Evolutionary conservation across 1,139 yeast species (phyloP), one percentile per base, ranked within the genome.

Genomic region (Wickerhamomyces sp.): DNA sequence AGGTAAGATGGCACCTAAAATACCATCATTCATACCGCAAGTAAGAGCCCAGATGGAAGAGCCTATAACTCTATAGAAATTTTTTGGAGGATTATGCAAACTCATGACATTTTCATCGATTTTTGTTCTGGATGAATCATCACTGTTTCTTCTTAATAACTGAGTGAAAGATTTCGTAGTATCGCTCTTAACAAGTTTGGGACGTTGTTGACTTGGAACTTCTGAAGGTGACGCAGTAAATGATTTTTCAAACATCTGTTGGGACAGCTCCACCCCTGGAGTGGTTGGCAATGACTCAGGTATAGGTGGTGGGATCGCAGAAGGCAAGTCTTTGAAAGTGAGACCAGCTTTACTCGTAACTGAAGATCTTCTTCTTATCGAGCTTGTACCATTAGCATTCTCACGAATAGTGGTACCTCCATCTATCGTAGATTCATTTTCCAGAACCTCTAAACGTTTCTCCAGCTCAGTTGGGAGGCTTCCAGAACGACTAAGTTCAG

Each of bases 1-100:
- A 5, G 73, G 73, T 36, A 71, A 52, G 16, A 71, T 51, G 1
- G 73, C 68, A 37, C 76, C 76, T 1, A 72, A 65, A 2, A 70
- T 68, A 37, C 72, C 72, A 45, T 71, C 76, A 3, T 58, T 44
- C 42, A 63, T 42, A 7, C 68, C 69, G 9, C 48, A 39, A 1
- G 62, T 47, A 30, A 70, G 54, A 10, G 62, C 54, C 75, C 78
- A 76, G 7, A 56, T n/a, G 27, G 70, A 59, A n/a, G 64, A 50
- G 5, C 74, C 61, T 3, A 62, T 38, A 12, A 75, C 58, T 39
- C 82, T 59, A 63, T 66, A 67, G 28, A 51, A 43, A 47, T 74
- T 75, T 35, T 51, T 61, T n/a, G 71, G 66, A 0, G 81, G 78
- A 44, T 71, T 66, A 15, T 28, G 24, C 7, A 32, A 12, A 9